Percentiles rank a stretch among this genome's conserved stretches.
Conservation (phyloP, 73 alveolate genomes). For the Effrenium voratum region DNA sequence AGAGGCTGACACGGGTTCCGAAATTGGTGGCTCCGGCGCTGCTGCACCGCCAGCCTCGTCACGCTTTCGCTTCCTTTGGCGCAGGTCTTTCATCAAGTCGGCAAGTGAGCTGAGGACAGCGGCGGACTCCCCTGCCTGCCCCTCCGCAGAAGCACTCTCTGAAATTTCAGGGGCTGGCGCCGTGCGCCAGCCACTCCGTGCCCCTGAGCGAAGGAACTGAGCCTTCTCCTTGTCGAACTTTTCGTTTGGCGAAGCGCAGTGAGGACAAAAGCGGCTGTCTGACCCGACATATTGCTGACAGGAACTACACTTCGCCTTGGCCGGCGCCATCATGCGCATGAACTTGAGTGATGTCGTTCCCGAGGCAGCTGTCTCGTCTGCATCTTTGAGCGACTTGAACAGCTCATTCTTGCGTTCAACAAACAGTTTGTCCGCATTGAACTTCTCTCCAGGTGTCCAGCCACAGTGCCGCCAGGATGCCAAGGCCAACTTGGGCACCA, state of each 20-base stretch:
- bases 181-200: not conserved
- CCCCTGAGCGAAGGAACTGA: not conserved
- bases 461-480: not conserved
- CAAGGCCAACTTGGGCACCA: not conserved
- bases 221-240: not conserved
- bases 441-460: not conserved
- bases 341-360: not conserved
- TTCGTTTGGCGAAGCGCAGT: not conserved
- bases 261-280: not conserved
- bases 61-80: not conserved
- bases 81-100: not conserved
- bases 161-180: not conserved
- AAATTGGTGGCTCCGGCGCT: not conserved
- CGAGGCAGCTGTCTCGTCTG: not conserved
- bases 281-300: not conserved
- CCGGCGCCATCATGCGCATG: not conserved
- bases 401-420: not conserved
- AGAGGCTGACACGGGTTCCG: too few relatives aligned
- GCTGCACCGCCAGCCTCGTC: not conserved
- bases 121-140: too few relatives aligned
- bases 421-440: not conserved
- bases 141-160: too few relatives aligned
- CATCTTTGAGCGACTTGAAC: not conserved
- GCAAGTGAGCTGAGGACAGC: not conserved
- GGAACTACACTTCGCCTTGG: not conserved